These are phyloP conservation scores for Lasiosphaeria miniovina DNA, from an alignment of 495 filamentous ascomycete genomes.

Conservation along the genomic window DNA sequence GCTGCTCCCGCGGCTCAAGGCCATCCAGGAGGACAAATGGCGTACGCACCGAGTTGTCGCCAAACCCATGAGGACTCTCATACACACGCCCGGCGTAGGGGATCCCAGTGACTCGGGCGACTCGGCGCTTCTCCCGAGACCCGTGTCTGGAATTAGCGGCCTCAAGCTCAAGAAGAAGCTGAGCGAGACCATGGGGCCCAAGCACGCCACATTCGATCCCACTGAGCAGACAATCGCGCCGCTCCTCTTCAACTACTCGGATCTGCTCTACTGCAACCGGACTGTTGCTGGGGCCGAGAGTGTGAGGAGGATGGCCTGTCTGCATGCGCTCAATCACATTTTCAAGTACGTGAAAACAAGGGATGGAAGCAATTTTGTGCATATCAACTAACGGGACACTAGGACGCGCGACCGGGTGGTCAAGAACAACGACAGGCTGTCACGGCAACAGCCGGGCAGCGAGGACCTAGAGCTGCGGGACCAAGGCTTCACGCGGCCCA, in stretches of 20 bases:
- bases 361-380: neutral
- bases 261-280: constrained; percentile 74
- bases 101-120: constrained; percentile 26
- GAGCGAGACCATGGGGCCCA: constrained; percentile 26
- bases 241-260: constrained; percentile 72
- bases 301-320: constrained; percentile 67
- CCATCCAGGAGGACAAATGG: constrained; percentile 62
- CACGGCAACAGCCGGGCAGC: constrained; percentile 47
- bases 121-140: constrained; percentile 17
- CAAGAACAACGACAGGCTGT: constrained; percentile 81
- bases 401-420: constrained; percentile 84
- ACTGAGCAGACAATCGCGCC: constrained; percentile 54
- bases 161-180: constrained; percentile 62
- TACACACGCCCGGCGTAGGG: neutral
- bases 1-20: constrained; percentile 46
- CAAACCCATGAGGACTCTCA: constrained; percentile 34
- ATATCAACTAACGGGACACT: constrained; percentile 8
- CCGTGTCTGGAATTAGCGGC: constrained; percentile 38
- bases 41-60: constrained; percentile 43
- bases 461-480: constrained; percentile 76
- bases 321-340: constrained; percentile 87
- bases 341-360: constrained; percentile 57
- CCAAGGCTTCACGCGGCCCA: constrained; percentile 94
- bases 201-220: constrained; percentile 43
- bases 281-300: constrained; percentile 59